These are phyloP conservation scores for Morella rubra DNA, from an alignment of 306 rosid species.

Conservation along the genomic window DNA sequence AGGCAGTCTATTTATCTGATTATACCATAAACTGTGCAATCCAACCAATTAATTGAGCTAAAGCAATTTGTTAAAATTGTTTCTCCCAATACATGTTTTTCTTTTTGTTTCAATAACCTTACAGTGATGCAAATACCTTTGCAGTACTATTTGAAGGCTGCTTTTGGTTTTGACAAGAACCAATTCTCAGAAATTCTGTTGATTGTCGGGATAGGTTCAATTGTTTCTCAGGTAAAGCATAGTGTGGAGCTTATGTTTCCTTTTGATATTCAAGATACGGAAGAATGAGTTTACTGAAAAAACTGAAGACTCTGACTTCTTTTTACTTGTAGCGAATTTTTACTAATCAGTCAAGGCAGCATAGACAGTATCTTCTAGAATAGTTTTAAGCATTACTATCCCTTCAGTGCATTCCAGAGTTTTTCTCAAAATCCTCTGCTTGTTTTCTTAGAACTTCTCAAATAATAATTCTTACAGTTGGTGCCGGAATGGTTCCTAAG, in stretches of 20 bases:
- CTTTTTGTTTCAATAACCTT: conserved; percentile 18
- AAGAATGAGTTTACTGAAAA: neutral
- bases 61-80: neutral
- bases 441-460: neutral
- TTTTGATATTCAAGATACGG: neutral
- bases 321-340: neutral
- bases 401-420: neutral
- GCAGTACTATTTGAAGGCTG: conserved; percentile 88
- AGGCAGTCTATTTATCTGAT: neutral
- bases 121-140: conserved; percentile 20
- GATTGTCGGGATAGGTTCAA: conserved; percentile 77
- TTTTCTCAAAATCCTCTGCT: neutral
- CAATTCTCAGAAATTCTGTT: conserved; percentile 70
- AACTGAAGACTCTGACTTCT: neutral
- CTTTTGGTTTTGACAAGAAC: conserved; percentile 70
- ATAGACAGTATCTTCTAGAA: neutral
- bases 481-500: neutral
- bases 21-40: neutral
- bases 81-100: neutral
- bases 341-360: neutral
- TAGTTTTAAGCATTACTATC: neutral
- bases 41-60: neutral
- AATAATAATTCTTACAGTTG: neutral
- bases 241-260: neutral
- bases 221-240: conserved; percentile 67